A percentile compares a stretch with the other conserved stretches of the same genome.
These are phyloP conservation scores for Phytophthora meadii DNA, from an alignment of 352 stramenopile species.

Conservation along the genomic window DNA sequence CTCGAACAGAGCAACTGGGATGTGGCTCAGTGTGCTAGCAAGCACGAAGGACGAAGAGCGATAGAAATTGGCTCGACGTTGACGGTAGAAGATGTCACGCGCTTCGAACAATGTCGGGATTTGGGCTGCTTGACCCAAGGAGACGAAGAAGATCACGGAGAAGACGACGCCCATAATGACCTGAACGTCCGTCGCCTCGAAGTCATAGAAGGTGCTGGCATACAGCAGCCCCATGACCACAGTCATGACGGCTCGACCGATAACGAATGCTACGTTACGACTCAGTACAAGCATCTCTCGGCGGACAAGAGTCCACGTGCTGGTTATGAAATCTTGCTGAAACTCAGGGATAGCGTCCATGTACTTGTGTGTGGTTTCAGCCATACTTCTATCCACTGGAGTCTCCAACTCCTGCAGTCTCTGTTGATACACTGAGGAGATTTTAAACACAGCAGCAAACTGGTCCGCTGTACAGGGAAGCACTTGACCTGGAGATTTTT, in stretches of 20 bases:
- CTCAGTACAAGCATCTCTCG: constrained; percentile 67
- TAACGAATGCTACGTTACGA: constrained; percentile 46
- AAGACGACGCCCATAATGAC: constrained; percentile 84
- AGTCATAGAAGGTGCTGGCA: constrained; percentile 51
- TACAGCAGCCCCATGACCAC: constrained; percentile 57
- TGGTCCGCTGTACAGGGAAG: constrained; percentile 31
- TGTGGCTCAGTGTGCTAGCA: constrained; percentile 42
- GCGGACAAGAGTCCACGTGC: constrained; percentile 39
- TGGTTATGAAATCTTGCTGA: constrained; percentile 37
- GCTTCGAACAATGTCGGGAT: constrained; percentile 82
- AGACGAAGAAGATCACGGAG: constrained; percentile 78
- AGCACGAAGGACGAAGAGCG: constrained; percentile 76
- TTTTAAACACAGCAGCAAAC: constrained; percentile 40
- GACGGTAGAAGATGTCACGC: constrained; percentile 58
- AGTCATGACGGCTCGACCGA: constrained; percentile 49
- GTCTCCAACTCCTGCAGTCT: constrained; percentile 28
- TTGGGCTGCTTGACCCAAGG: constrained; percentile 69
- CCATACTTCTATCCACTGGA: constrained; percentile 16
- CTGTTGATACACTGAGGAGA: constrained; percentile 28
- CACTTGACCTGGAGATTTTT: constrained; percentile 20
- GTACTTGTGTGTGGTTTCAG: constrained; percentile 62
- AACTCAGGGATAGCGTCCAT: constrained; percentile 74
- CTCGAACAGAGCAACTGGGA: constrained; percentile 61
- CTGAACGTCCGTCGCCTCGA: constrained; percentile 45
- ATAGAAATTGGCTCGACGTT: constrained; percentile 56